A percentile compares a stretch with the other conserved stretches of the same genome.
These are phyloP conservation scores for Mallotus nudiflorus DNA, from an alignment of 345 rosid species.

Conservation along the genomic window DNA sequence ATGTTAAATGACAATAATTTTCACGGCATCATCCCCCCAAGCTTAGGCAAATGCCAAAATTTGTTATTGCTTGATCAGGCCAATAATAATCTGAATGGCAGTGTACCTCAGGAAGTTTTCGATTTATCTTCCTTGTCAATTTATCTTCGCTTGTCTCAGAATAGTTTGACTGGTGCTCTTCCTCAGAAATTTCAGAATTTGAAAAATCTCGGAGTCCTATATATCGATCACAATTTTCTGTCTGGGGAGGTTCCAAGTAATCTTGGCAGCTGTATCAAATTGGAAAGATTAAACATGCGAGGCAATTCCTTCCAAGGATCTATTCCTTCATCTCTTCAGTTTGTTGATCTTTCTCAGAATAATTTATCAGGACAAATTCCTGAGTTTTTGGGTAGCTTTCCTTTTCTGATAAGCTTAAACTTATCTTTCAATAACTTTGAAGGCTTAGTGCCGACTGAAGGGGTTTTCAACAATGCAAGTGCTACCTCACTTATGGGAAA, in stretches of 20 bases:
- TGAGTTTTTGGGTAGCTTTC: not conserved
- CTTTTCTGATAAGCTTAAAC: not conserved
- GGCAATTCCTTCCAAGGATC: not conserved
- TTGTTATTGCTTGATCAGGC: not conserved
- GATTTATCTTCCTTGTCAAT: not conserved
- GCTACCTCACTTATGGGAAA: not conserved
- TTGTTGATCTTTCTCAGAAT: not conserved
- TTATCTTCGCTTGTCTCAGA: not conserved
- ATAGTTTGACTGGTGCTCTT: not conserved
- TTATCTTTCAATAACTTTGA: conserved; percentile 1
- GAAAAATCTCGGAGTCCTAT: not conserved
- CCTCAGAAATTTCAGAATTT: not conserved
- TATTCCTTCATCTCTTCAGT: not conserved
- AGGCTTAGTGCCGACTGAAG: not conserved
- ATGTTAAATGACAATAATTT: not conserved
- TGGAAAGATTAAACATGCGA: not conserved
- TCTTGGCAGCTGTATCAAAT: not conserved
- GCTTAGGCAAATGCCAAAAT: not conserved
- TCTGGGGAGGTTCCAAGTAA: not conserved
- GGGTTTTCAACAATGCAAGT: not conserved
- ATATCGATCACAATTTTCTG: not conserved
- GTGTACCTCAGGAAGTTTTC: not conserved
- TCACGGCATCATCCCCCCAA: not conserved
- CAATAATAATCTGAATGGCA: not conserved
- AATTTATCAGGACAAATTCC: not conserved